Percentiles rank a stretch among this genome's conserved stretches.
These are phyloP conservation scores for Danielia oregonensis DNA, from an alignment of 805 yeast species.

Conservation along the genomic window DNA sequence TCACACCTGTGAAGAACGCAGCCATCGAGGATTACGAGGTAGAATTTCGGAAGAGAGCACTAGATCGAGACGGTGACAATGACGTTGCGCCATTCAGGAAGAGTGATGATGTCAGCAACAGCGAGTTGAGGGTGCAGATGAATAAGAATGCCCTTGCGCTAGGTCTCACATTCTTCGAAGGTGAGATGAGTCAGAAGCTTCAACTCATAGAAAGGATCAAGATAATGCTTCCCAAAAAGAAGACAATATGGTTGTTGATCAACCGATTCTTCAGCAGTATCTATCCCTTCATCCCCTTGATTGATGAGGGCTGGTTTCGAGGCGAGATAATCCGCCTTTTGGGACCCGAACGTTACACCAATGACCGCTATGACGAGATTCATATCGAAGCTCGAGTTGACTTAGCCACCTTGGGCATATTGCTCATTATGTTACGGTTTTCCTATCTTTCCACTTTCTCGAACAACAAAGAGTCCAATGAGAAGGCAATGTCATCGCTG, in stretches of 20 bases:
- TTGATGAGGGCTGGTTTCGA: slow-evolving; percentile 24
- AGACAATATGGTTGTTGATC: slow-evolving; percentile 14
- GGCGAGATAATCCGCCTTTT: slow-evolving; percentile 41
- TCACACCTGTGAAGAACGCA: too few species aligned
- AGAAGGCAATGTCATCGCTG: slow-evolving; percentile 3
- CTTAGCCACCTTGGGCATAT: slow-evolving; percentile 47
- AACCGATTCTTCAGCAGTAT: slow-evolving; percentile 14
- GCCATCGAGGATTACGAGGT: slow-evolving; percentile 11
- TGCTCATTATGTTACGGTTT: slow-evolving; percentile 49
- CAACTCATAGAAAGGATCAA: slow-evolving; percentile 15
- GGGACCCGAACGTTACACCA: slow-evolving; percentile 20
- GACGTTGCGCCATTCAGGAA: slow-evolving; percentile 18
- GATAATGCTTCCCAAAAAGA: slow-evolving; percentile 15
- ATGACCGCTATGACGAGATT: slow-evolving; percentile 16
- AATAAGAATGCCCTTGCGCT: slow-evolving; percentile 28
- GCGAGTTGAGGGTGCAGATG: slow-evolving; percentile 14
- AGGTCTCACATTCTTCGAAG: slow-evolving; percentile 35
- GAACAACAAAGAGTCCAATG: slow-evolving; percentile 13
- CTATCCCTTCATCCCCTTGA: slow-evolving; percentile 19
- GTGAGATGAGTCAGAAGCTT: slow-evolving; percentile 24
- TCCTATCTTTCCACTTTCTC: slow-evolving; percentile 48
- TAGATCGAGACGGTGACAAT: slow-evolving; percentile 22
- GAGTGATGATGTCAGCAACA: not conserved
- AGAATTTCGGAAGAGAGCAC: slow-evolving; percentile 21
- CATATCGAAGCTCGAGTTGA: slow-evolving; percentile 40